Evolutionary conservation across 139 green algal genomes (phyloP), one percentile per base, ranked within the genome.

Genomic region (Chlamydomonas sphaeroides): DNA sequence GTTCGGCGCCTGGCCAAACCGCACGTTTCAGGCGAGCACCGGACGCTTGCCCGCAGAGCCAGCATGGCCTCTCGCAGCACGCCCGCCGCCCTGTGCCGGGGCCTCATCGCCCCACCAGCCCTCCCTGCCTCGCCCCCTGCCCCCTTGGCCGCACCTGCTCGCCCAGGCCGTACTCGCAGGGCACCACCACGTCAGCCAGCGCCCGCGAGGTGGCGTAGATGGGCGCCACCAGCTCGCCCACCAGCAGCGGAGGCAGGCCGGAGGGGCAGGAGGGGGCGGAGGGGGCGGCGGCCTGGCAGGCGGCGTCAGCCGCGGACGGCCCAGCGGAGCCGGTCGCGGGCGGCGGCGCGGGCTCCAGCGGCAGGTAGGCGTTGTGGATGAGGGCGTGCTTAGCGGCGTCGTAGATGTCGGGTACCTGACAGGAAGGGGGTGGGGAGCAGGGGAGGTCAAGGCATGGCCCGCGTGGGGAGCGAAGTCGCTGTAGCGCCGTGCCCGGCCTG

Each of bases 321-420:
- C 36, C 7, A 7, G 35, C 65, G n/a, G 35, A 36, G n/a, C n/a
- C 36, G 10, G 33, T 3, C 14, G 68, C 15, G 28, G 84, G 23
- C 66, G 96, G 85, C 72, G 87, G 38, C 20, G 94, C 35, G 61
- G 74, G 33, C n/a, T 87, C 67, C 3, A 98, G 84, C 62, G 78
- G 67, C 62, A 99, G 89, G 84, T 98, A 92, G 35, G 65, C 62
- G 87, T 99, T 99, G 93, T 99, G 97, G 78, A 99, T 96, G 53
- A 93, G 87, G 65, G 99, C 97, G 62, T 98, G 98, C 88, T 98
- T 98, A 76, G 90, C 90, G 3, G 84, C 91, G 79, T 98, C 95
- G 69, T 98, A 98, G 69, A 99, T 98, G 89, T 99, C 97, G 0
- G 97, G 96, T 3, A 99, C n/a, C 74, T 80, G 57, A 30, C n/a